phyloP scores from a whole-genome alignment of 345 rosid genomes.

The Euphorbia peplus region DNA sequence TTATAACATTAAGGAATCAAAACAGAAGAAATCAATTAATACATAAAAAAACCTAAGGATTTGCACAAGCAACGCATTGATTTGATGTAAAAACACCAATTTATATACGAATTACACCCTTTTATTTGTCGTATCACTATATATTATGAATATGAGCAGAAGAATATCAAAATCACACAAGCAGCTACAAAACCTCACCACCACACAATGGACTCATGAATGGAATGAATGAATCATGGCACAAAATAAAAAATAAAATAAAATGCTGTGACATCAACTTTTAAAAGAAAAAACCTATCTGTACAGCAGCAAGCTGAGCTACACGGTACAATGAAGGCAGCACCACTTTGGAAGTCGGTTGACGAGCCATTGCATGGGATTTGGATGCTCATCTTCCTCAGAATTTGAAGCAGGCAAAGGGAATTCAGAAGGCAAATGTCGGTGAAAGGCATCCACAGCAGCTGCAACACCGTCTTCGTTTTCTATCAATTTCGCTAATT shows the following conservation, averaged over 20 bases:
- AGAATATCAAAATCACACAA: constrained; percentile 6
- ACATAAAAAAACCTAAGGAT: too few relatives aligned
- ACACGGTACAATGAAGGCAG: constrained; percentile 49
- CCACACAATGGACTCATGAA: constrained; percentile 9
- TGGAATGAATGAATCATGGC: constrained; percentile 43
- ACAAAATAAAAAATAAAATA: constrained; percentile 6
- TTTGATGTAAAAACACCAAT: background rate
- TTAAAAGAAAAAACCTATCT: constrained; percentile 12
- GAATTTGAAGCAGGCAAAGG: constrained; percentile 45
- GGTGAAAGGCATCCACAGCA: constrained; percentile 87
- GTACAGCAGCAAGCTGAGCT: constrained; percentile 19
- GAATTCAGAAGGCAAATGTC: constrained; percentile 70
- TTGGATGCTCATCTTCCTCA: constrained; percentile 45
- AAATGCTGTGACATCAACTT: background rate
- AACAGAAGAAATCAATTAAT: too few relatives aligned
- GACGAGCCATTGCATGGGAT: constrained; percentile 63
- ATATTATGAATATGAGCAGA: constrained; percentile 10
- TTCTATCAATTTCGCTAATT: constrained; percentile 68
- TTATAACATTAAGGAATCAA: too few relatives aligned
- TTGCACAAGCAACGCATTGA: background rate
- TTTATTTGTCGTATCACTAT: background rate
- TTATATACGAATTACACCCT: too few relatives aligned
- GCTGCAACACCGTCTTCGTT: constrained; percentile 93
- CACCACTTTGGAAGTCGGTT: constrained; percentile 63
- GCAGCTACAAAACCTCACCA: background rate